Percentiles rank a stretch among this genome's conserved stretches.
Conservation (phyloP, 306 rosid genomes). For the Malus orientalis region DNA sequence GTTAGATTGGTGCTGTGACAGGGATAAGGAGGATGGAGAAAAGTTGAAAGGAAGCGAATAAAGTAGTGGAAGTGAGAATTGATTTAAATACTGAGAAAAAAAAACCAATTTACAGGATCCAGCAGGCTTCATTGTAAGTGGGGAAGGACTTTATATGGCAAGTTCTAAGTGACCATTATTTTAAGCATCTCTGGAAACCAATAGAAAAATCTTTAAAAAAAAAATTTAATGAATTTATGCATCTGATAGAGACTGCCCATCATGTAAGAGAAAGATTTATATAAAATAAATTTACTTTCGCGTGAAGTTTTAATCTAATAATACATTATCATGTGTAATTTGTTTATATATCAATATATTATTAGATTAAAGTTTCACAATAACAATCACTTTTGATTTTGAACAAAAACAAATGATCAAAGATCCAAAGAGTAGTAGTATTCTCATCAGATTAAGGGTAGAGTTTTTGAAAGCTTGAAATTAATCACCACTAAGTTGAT, state of each 20-base stretch:
- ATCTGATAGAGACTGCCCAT: conserved; percentile 50
- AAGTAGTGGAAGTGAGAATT: conserved; percentile 21
- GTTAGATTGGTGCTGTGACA: conserved; percentile 12
- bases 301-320: no score
- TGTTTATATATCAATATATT: no score
- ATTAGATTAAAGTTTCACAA: no score
- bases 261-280: conserved; percentile 29
- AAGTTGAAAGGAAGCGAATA: conserved; percentile 18
- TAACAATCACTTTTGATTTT: no score
- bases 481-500: background rate
- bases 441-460: background rate
- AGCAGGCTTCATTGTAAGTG: conserved; percentile 37
- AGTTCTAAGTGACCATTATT: conserved; percentile 15
- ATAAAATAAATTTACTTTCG: no score
- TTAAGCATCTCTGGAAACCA: conserved; percentile 2
- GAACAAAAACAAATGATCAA: background rate
- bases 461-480: background rate
- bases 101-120: conserved; percentile 37
- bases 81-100: conserved; percentile 15
- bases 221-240: background rate
- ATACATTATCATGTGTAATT: no score
- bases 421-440: background rate
- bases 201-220: conserved; percentile 4
- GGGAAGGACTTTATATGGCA: conserved; percentile 44
- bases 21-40: conserved; percentile 34